Conservation (phyloP, 768 basidiomycete genomes). For the Tylopilus plumbeoviolaceoides region DNA sequence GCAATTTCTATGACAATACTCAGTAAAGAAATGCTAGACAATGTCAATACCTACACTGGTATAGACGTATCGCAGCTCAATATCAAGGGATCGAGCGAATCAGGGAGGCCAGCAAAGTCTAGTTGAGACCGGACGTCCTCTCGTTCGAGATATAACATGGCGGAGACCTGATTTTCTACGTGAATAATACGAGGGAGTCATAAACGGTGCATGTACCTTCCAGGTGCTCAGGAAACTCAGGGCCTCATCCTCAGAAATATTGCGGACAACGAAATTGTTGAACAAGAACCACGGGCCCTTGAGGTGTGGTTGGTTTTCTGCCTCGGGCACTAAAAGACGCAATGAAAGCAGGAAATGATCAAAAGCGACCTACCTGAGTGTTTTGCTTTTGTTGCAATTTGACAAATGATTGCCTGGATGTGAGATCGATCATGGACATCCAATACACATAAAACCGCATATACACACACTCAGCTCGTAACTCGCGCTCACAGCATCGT, state of each 20-base stretch:
- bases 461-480: slow-evolving; percentile 72
- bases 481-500: slow-evolving; percentile 49
- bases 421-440: background rate
- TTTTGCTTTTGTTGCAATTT: slow-evolving; percentile 67
- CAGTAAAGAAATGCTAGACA: too few relatives aligned
- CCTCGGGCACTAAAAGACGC: slow-evolving; percentile 61
- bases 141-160: too few relatives aligned
- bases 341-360: background rate
- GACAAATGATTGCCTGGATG: slow-evolving; percentile 71
- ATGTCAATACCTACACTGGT: slow-evolving; percentile 53
- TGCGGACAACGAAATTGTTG: too few relatives aligned
- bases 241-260: too few relatives aligned
- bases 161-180: too few relatives aligned
- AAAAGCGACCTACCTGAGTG: slow-evolving; percentile 51
- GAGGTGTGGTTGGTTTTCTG: too few relatives aligned
- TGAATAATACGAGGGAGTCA: background rate
- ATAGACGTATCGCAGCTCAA: slow-evolving; percentile 86
- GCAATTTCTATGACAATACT: slow-evolving; percentile 54
- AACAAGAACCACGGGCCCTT: too few relatives aligned
- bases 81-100: slow-evolving; percentile 66
- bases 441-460: background rate
- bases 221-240: slow-evolving; percentile 83
- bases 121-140: too few relatives aligned
- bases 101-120: slow-evolving; percentile 65
- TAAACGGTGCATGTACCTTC: slow-evolving; percentile 61